phyloP scores from a whole-genome alignment of 1,139 yeast genomes.

The Suhomyces guaymorum region DNA sequence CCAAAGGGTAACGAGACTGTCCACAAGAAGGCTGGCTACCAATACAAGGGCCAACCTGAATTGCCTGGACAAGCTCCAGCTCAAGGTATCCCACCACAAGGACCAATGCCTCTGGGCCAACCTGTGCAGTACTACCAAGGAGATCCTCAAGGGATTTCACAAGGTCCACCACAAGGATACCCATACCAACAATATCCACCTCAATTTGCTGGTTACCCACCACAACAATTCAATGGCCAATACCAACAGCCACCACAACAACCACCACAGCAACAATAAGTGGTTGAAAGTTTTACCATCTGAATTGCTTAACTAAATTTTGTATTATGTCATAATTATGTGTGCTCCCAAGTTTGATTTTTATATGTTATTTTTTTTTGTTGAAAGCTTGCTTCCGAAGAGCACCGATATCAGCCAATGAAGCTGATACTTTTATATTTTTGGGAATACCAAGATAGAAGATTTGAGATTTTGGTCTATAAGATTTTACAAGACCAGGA shows the following conservation, averaged over 20 bases:
- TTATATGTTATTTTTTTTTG: conserved; percentile 1
- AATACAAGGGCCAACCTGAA: conserved; percentile 54
- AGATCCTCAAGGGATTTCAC: conserved; percentile 6
- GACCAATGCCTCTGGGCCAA: conserved; percentile 16
- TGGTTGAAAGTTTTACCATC: background rate
- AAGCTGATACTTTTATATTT: no score
- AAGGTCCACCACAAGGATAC: conserved; percentile 21
- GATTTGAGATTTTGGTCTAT: no score
- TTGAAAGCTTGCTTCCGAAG: background rate
- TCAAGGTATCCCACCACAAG: conserved; percentile 18
- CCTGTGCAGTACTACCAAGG: conserved; percentile 17
- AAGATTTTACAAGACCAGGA: background rate
- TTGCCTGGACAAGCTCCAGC: conserved; percentile 13
- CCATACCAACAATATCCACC: conserved; percentile 23
- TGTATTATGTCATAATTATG: conserved; percentile 1
- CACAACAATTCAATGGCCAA: conserved; percentile 21
- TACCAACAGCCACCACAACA: conserved; percentile 16
- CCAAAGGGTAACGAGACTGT: conserved; percentile 53
- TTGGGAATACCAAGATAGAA: no score
- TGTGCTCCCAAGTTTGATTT: conserved; percentile 4
- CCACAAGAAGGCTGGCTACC: conserved; percentile 40
- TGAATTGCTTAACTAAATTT: background rate
- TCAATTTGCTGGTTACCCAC: conserved; percentile 31
- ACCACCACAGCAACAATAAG: conserved; percentile 12
- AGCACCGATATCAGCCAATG: background rate